Evolutionary conservation across 2,329 filamentous ascomycete genomes (phyloP).

Genomic region (Elsinoe fawcettii): DNA sequence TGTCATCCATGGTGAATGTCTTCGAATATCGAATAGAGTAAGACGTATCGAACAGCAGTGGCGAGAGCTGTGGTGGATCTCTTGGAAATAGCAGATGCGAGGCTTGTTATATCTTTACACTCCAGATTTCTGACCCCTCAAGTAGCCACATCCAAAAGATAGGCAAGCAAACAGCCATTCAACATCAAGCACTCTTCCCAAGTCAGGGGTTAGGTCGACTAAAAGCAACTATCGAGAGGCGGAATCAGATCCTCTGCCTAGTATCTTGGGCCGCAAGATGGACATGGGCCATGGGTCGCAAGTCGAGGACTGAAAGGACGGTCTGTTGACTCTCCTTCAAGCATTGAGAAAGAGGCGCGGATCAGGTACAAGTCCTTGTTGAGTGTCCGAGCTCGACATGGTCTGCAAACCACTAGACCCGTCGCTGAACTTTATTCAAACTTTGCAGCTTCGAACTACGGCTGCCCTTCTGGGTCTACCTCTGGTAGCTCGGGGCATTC

Average conservation of each 20-base stretch:
- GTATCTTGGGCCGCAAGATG: slow-evolving; percentile 8
- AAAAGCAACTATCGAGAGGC: slow-evolving; percentile 2
- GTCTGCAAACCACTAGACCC: background rate
- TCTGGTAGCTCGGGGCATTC: background rate
- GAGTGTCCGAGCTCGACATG: slow-evolving; percentile 5
- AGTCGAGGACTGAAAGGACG: background rate
- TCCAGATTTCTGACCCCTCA: background rate
- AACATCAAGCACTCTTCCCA: background rate
- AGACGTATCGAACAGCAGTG: background rate
- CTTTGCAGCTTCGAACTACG: background rate
- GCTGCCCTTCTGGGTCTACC: background rate
- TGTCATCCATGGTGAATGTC: slow-evolving; percentile 1
- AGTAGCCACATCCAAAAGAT: background rate
- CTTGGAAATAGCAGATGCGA: background rate
- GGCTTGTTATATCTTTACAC: background rate
- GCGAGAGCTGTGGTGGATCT: background rate
- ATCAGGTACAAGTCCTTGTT: background rate
- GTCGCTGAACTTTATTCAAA: background rate
- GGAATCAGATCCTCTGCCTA: slow-evolving; percentile 1
- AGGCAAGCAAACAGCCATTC: slow-evolving; percentile 4
- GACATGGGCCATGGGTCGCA: background rate
- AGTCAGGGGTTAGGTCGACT: slow-evolving; percentile 6
- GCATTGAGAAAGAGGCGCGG: background rate
- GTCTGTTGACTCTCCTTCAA: background rate
- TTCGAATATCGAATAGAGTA: background rate